Evolutionary conservation across 2,329 filamentous ascomycete species (phyloP), one percentile per base, ranked within the genome.

Genomic region (Colletotrichum musae): DNA sequence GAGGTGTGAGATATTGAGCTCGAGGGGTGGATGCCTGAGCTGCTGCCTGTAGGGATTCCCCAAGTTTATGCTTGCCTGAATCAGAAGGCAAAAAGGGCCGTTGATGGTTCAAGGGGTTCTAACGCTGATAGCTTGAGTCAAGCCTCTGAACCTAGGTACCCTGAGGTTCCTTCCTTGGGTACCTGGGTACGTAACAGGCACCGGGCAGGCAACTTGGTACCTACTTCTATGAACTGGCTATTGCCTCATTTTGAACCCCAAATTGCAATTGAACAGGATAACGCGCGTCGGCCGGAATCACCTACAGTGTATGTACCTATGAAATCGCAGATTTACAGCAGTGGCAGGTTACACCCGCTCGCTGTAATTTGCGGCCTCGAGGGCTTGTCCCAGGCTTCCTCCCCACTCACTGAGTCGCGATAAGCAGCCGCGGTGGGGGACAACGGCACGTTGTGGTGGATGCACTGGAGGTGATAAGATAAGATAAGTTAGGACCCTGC

Each of bases 111-210:
- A 26, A 41, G 52, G 51, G 28, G 7, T 12, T 5, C 26, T 6
- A 21, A 9, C 12, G 36, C 10, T 3, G 16, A 52, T 54, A 50
- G 58, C 18, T 43, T 58, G 64, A 67, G 64, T 67, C 64, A 67
- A 67, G 58, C 28, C 10, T 6, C 1, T 24, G n/a, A 6, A 43
- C 41, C 41, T 6, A 1, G 32, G n/a, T n/a, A 43, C 41, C 41
- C 15, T n/a, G 41, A 36, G 41, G 15, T 43, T 5, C 13, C 13
- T 43, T n/a, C 13, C 41, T 15, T 45, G 7, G 32, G 24, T 62
- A 13, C 50, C 13, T 24, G 10, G 28, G 18, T 18, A 18, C 18
- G 18, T 18, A 18, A 18, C 18, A 18, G 18, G 18, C 18, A 18
- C 18, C 18, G 18, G 18, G 15, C 47, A 39, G 26, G 43, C 39